Conservation (phyloP, 1,284 basidiomycete species). For the Malassezia yamatoensis region DNA sequence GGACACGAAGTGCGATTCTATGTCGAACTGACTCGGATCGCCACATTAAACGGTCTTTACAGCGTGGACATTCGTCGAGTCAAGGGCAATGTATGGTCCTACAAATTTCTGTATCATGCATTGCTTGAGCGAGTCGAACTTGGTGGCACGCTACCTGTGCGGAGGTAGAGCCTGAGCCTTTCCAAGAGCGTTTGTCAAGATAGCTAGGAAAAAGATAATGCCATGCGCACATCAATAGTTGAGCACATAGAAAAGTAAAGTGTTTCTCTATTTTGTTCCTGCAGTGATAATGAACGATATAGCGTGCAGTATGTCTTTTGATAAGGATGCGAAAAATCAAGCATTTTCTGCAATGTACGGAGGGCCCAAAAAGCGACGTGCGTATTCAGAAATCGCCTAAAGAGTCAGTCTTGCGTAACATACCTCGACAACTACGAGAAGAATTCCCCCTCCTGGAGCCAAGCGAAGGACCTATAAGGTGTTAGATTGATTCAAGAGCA, state of each 20-base stretch:
- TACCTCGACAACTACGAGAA: conserved; percentile 57
- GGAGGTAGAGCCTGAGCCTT: not conserved
- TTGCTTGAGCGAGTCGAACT: conserved; percentile 32
- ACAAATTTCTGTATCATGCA: conserved; percentile 45
- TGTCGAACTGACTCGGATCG: conserved; percentile 44
- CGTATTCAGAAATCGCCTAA: conserved; percentile 24
- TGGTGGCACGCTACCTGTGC: conserved; percentile 1
- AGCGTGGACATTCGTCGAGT: conserved; percentile 43
- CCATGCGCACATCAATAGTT: too few species aligned
- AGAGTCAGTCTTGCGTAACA: not conserved
- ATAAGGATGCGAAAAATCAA: too few species aligned
- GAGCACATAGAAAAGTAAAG: too few species aligned
- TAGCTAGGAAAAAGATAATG: too few species aligned
- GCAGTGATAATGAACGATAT: too few species aligned
- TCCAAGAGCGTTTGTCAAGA: too few species aligned
- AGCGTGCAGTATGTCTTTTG: too few species aligned
- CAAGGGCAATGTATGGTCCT: conserved; percentile 44
- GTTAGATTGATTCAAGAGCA: too few species aligned
- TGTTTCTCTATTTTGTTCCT: too few species aligned
- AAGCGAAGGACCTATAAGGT: conserved; percentile 55
- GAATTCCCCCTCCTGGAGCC: conserved; percentile 86
- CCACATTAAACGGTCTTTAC: conserved; percentile 42
- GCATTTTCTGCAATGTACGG: conserved; percentile 22
- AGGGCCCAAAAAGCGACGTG: conserved; percentile 30
- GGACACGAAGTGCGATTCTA: conserved; percentile 45